phyloP scores from a whole-genome alignment of 2,329 filamentous ascomycete genomes.

The Aspergillus tanneri region DNA sequence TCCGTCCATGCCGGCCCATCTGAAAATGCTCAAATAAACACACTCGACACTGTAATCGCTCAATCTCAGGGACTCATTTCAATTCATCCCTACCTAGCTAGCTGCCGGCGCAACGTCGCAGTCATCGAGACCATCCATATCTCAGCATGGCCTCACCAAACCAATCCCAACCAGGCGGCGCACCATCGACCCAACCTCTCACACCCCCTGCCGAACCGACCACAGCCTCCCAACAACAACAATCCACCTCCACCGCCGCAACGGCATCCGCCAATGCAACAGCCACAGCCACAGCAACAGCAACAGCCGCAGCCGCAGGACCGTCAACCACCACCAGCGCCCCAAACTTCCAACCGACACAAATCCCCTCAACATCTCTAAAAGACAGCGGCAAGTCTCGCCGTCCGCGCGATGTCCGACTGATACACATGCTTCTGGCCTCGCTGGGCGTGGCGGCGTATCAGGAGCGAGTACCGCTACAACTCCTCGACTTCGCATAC shows the following conservation, averaged over 20 bases:
- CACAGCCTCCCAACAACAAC: constrained; percentile 23
- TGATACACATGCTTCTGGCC: constrained; percentile 52
- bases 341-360: constrained; percentile 32
- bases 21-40: not conserved
- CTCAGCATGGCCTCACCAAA: constrained; percentile 37
- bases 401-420: constrained; percentile 50
- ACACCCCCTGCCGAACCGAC: constrained; percentile 46
- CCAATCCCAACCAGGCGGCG: constrained; percentile 29
- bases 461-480: constrained; percentile 53
- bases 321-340: constrained; percentile 17
- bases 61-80: no score
- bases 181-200: constrained; percentile 38
- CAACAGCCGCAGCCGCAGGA: constrained; percentile 16
- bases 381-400: constrained; percentile 49
- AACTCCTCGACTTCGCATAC: constrained; percentile 55
- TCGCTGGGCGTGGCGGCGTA: constrained; percentile 51
- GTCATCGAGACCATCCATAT: not conserved
- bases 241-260: constrained; percentile 22
- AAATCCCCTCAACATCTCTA: constrained; percentile 45
- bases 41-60: not conserved
- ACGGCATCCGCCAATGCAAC: constrained; percentile 17
- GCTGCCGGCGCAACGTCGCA: not conserved
- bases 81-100: no score
- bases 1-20: not conserved
- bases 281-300: constrained; percentile 21